A percentile compares a stretch with the other conserved stretches of the same genome.
Evolutionary conservation across 2,329 filamentous ascomycete genomes (phyloP).

Genomic region (Microdochium nivale): DNA sequence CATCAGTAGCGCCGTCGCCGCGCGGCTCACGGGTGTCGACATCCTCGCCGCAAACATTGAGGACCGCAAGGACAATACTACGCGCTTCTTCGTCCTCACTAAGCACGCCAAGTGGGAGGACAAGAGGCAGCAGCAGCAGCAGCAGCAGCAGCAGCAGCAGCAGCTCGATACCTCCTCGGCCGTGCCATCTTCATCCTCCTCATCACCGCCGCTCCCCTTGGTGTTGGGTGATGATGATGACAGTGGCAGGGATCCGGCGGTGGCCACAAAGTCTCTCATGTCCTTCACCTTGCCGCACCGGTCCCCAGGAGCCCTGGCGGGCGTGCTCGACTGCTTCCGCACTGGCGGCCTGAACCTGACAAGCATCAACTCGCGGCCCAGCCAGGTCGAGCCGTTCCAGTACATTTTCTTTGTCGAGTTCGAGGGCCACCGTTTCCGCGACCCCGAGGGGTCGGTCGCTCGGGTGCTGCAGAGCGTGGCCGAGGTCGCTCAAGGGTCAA

Average conservation of each 20-base stretch:
- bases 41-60: slow-evolving; percentile 64
- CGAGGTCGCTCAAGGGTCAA: slow-evolving; percentile 49
- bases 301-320: slow-evolving; percentile 72
- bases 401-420: slow-evolving; percentile 96
- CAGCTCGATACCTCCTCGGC: not conserved
- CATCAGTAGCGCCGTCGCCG: slow-evolving; percentile 69
- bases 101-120: slow-evolving; percentile 5
- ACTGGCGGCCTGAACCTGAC: slow-evolving; percentile 70
- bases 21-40: slow-evolving; percentile 56
- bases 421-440: slow-evolving; percentile 48
- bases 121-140: too few species aligned
- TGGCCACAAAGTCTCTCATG: slow-evolving; percentile 59
- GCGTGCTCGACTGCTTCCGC: slow-evolving; percentile 72
- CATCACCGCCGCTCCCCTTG: slow-evolving; percentile 6
- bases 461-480: slow-evolving; percentile 50
- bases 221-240: too few species aligned
- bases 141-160: too few species aligned
- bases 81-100: slow-evolving; percentile 64
- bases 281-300: slow-evolving; percentile 76
- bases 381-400: slow-evolving; percentile 58
- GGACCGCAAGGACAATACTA: slow-evolving; percentile 69
- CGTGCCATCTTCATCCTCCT: not conserved
- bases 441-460: slow-evolving; percentile 49
- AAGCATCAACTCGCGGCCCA: slow-evolving; percentile 77
- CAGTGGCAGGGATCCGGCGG: not conserved